These are phyloP conservation scores for Colletotrichum graminicola DNA, from an alignment of 2,329 filamentous ascomycete genomes.

Conservation along the genomic window DNA sequence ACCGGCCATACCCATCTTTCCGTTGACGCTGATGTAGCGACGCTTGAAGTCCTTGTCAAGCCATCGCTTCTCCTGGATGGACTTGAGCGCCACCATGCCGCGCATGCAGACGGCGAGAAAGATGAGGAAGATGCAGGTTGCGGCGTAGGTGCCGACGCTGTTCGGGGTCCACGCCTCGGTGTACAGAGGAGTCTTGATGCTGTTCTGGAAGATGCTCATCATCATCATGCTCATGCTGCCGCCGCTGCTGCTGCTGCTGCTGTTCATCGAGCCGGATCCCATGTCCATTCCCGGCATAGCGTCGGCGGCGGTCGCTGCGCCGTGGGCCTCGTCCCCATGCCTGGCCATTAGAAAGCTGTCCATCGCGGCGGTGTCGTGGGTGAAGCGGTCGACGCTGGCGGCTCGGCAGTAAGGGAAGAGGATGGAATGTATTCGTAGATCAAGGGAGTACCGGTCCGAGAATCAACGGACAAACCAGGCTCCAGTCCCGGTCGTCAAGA, in stretches of 20 bases:
- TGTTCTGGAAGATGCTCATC: conserved; percentile 72
- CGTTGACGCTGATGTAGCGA: conserved; percentile 81
- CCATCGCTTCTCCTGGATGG: conserved; percentile 73
- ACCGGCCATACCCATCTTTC: conserved; percentile 70
- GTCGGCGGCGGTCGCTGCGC: conserved; percentile 19
- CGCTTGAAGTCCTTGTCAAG: conserved; percentile 78
- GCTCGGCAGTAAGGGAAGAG: neutral
- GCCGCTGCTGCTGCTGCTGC: conserved; percentile 8
- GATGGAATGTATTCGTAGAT: neutral
- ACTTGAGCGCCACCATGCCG: conserved; percentile 78
- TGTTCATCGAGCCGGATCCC: conserved; percentile 36
- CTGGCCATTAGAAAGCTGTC: conserved; percentile 34
- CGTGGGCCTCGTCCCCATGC: conserved; percentile 32
- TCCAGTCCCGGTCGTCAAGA: conserved; percentile 36
- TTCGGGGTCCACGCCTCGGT: conserved; percentile 80
- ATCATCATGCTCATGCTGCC: conserved; percentile 49
- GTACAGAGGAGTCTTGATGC: conserved; percentile 63
- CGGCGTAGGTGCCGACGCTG: conserved; percentile 80
- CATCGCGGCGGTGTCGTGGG: conserved; percentile 17
- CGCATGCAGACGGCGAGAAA: conserved; percentile 79
- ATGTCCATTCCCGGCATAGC: conserved; percentile 39
- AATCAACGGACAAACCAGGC: conserved; percentile 25
- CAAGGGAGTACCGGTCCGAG: conserved; percentile 8
- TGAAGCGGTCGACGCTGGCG: conserved; percentile 25
- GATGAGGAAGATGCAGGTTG: conserved; percentile 92